phyloP scores from a whole-genome alignment of 2,329 filamentous ascomycete species.

The Thielaviopsis cerberus region DNA sequence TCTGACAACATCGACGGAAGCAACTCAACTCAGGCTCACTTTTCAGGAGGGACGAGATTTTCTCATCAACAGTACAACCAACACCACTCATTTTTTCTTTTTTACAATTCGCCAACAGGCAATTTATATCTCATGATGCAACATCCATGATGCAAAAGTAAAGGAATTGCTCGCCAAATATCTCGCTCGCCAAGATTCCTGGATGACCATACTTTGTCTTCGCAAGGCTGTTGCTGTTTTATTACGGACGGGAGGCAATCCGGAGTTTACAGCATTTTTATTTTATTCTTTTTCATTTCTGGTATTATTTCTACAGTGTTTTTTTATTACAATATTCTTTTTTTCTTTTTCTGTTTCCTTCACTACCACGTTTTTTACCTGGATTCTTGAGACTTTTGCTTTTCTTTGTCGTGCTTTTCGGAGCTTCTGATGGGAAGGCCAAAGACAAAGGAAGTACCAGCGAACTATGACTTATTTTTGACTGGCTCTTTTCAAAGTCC shows the following conservation, averaged over 20 bases:
- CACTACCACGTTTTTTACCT: neutral
- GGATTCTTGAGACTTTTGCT: neutral
- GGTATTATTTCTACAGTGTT: neutral
- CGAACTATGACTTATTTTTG: neutral
- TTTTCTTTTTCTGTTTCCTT: neutral
- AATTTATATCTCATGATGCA: conserved; percentile 2
- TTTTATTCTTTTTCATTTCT: neutral
- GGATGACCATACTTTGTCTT: conserved; percentile 1
- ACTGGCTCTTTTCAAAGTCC: neutral
- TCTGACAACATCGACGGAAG: neutral
- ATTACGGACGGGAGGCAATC: conserved; percentile 3
- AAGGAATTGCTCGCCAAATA: conserved; percentile 2
- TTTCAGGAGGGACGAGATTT: conserved; percentile 5
- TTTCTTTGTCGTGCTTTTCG: neutral
- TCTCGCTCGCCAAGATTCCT: neutral
- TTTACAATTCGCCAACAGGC: neutral
- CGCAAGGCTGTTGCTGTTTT: conserved; percentile 2
- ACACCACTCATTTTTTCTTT: neutral
- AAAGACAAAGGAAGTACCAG: neutral
- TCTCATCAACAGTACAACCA: neutral
- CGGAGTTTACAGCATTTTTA: conserved; percentile 3
- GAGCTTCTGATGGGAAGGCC: neutral
- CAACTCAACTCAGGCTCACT: conserved; percentile 7
- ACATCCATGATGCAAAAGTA: conserved; percentile 1
- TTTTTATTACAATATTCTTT: neutral